Evolutionary conservation across 164 flowering plant genomes (phyloP).

Genomic region (Berberis thunbergii): DNA sequence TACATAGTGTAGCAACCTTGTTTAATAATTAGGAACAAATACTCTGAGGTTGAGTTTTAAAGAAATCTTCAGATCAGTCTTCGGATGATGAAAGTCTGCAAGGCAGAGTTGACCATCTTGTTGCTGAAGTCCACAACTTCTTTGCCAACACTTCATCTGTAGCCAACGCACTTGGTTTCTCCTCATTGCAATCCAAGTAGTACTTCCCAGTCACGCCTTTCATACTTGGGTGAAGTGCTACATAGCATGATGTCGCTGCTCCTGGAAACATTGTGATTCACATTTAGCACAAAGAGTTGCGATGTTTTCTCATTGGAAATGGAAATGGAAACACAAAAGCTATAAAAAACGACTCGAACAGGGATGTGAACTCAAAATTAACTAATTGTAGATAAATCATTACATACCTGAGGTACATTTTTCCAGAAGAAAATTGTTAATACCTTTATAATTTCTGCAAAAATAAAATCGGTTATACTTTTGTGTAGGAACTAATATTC

Average conservation of each 20-base stretch:
- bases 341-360: no score
- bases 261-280: constrained; percentile 9
- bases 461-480: not conserved
- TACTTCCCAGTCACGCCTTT: constrained; percentile 82
- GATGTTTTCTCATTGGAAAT: no score
- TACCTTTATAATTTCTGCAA: constrained; percentile 44
- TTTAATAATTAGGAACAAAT: no score
- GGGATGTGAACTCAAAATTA: no score
- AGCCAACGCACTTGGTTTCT: constrained; percentile 41
- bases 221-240: constrained; percentile 70
- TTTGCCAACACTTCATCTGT: constrained; percentile 41
- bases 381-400: no score
- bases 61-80: no score
- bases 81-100: no score
- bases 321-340: constrained; percentile 19
- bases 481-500: no score
- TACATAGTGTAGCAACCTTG: no score
- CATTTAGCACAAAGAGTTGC: no score
- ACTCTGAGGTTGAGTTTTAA: no score
- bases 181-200: constrained; percentile 74
- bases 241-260: constrained; percentile 95
- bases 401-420: constrained; percentile 76
- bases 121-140: constrained; percentile 81
- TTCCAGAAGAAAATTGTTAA: constrained; percentile 64
- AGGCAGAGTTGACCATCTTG: constrained; percentile 28